Evolutionary conservation across 139 green algal genomes (phyloP).

Genomic region (Asterochloris erici): DNA sequence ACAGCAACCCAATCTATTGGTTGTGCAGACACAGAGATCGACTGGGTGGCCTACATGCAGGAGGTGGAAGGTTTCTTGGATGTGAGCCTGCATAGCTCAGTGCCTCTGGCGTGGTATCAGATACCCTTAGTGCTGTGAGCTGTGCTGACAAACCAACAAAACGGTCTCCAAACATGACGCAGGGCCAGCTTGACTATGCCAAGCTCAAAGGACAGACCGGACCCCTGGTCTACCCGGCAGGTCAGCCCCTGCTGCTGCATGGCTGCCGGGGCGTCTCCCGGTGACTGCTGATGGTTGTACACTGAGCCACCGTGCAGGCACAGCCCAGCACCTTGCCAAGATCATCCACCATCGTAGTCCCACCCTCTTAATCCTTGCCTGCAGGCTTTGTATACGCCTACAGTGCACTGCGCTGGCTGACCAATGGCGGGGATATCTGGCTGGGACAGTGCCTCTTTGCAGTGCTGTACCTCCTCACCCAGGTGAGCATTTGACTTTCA

Average conservation of each 20-base stretch:
- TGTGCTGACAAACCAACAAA: no score
- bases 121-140: not conserved
- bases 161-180: conserved; percentile 1
- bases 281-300: no score
- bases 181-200: conserved; percentile 77
- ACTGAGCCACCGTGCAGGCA: no score
- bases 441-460: conserved; percentile 48
- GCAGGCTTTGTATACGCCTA: conserved; percentile 82
- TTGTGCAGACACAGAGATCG: conserved; percentile 56
- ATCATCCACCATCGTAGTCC: no score
- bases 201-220: conserved; percentile 72
- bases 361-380: conserved; percentile 46
- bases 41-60: conserved; percentile 57
- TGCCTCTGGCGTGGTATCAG: not conserved
- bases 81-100: conserved; percentile 6
- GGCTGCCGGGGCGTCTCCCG: no score
- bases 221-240: conserved; percentile 84
- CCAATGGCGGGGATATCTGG: conserved; percentile 36
- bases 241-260: conserved; percentile 31
- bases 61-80: conserved; percentile 37
- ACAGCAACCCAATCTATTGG: not conserved
- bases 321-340: no score
- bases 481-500: conserved; percentile 8
- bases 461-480: conserved; percentile 67
- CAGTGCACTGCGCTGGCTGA: conserved; percentile 51